These are phyloP conservation scores for Rhododendron ovatum DNA, from an alignment of 148 eudicot species.

Conservation along the genomic window DNA sequence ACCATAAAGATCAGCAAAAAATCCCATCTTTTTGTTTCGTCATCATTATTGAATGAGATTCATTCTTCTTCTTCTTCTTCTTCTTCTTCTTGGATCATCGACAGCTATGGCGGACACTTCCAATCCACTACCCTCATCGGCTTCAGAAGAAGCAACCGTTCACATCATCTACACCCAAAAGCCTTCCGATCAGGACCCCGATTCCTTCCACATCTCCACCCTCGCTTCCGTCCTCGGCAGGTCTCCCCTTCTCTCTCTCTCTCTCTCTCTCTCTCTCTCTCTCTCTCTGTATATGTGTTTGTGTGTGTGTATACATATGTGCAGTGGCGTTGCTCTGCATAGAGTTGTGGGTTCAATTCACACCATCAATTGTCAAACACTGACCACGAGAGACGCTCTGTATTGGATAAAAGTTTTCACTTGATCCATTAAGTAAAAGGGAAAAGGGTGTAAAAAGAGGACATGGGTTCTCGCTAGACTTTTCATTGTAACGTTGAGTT, in stretches of 20 bases:
- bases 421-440: neutral
- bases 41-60: no score
- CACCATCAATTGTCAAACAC: neutral
- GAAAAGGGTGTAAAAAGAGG: neutral
- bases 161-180: constrained; percentile 66
- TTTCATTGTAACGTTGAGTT: neutral
- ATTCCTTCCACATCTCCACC: constrained; percentile 50
- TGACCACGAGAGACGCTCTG: neutral
- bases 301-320: no score
- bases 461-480: neutral
- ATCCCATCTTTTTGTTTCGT: no score
- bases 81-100: neutral
- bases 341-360: neutral
- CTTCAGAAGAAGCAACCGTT: constrained; percentile 23
- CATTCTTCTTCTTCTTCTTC: neutral
- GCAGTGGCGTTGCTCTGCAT: neutral
- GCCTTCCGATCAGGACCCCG: constrained; percentile 43
- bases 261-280: neutral
- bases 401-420: no score
- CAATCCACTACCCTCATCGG: neutral
- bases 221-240: constrained; percentile 52
- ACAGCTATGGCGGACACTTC: neutral
- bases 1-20: no score
- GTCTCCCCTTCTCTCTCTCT: constrained; percentile 14
- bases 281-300: no score